A percentile compares a stretch with the other conserved stretches of the same genome.
Evolutionary conservation across 1,139 yeast species (phyloP).

Genomic region (Tardiomyces blankii): DNA sequence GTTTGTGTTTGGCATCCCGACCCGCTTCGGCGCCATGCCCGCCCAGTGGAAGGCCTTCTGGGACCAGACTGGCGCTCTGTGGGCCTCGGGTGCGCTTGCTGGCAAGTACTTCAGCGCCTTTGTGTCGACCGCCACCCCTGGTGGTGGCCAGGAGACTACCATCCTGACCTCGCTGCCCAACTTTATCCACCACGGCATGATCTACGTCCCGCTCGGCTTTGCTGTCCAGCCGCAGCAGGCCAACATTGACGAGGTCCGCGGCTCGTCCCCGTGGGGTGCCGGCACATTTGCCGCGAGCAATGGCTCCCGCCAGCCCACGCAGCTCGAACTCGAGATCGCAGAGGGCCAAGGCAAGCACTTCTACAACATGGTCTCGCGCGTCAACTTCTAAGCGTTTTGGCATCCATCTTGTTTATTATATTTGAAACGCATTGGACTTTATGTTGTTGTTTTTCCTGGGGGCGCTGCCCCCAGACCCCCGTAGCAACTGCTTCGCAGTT

Average conservation of each 20-base stretch:
- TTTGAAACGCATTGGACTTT: too few relatives aligned
- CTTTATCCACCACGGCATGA: conserved; percentile 65
- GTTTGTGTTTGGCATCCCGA: conserved; percentile 67
- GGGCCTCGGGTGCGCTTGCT: conserved; percentile 61
- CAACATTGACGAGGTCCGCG: conserved; percentile 55
- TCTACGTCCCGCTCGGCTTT: conserved; percentile 70
- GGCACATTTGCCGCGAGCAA: conserved; percentile 67
- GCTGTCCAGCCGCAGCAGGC: conserved; percentile 46
- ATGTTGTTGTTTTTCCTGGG: too few relatives aligned
- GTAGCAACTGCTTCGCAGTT: too few relatives aligned
- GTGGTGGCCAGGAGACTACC: conserved; percentile 75
- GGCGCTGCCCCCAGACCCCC: too few relatives aligned
- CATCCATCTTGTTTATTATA: too few relatives aligned
- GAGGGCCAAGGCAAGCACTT: conserved; percentile 50
- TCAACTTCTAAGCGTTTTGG: neutral
- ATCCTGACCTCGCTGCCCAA: conserved; percentile 52
- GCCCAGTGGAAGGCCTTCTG: conserved; percentile 71
- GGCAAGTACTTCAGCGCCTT: conserved; percentile 70
- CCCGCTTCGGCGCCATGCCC: conserved; percentile 70
- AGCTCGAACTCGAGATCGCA: conserved; percentile 52
- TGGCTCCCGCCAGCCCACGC: conserved; percentile 61
- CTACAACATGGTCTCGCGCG: conserved; percentile 30
- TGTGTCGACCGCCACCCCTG: conserved; percentile 67
- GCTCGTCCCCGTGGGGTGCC: conserved; percentile 82
- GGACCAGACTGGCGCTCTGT: conserved; percentile 69